Evolutionary conservation across 352 stramenopile species (phyloP).

Genomic region (Globisporangium emineosum): DNA sequence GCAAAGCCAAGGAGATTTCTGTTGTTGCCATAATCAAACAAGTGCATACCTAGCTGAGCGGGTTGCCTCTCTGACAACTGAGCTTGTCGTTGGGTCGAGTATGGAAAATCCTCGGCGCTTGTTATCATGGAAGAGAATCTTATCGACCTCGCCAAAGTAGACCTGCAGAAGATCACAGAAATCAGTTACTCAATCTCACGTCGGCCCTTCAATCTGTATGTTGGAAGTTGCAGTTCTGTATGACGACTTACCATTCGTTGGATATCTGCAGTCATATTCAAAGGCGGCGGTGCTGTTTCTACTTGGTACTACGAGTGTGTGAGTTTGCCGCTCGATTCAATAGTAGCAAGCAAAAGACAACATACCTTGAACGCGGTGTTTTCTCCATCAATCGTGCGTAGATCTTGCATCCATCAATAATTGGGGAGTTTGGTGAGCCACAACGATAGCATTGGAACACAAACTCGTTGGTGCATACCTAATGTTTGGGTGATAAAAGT

Average conservation of each 20-base stretch:
- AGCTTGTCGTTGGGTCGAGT: slow-evolving; percentile 27
- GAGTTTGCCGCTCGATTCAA: not conserved
- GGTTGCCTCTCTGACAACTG: slow-evolving; percentile 17
- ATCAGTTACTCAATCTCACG: not conserved
- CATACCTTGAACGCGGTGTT: slow-evolving; percentile 10
- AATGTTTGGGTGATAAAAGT: slow-evolving; percentile 36
- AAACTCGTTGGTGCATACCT: slow-evolving; percentile 19
- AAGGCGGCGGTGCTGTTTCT: slow-evolving; percentile 19
- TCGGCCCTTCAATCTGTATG: not conserved
- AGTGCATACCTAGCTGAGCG: slow-evolving; percentile 10
- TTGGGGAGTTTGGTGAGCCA: not conserved
- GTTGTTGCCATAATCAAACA: not conserved
- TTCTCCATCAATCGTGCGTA: slow-evolving; percentile 10
- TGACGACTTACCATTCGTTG: slow-evolving; percentile 33
- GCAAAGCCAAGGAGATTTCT: not conserved
- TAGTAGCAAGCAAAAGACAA: not conserved
- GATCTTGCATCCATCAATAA: not conserved
- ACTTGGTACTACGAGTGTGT: slow-evolving; percentile 28
- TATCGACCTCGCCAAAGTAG: slow-evolving; percentile 37
- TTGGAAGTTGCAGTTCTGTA: not conserved
- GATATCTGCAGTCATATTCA: slow-evolving; percentile 41
- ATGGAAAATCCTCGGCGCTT: slow-evolving; percentile 35
- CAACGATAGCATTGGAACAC: not conserved
- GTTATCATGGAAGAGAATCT: slow-evolving; percentile 35
- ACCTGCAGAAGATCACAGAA: slow-evolving; percentile 7